Percentiles rank a stretch among this genome's conserved stretches.
Evolutionary conservation across 768 basidiomycete species (phyloP).

Genomic region (Cyclocybe aegerita): DNA sequence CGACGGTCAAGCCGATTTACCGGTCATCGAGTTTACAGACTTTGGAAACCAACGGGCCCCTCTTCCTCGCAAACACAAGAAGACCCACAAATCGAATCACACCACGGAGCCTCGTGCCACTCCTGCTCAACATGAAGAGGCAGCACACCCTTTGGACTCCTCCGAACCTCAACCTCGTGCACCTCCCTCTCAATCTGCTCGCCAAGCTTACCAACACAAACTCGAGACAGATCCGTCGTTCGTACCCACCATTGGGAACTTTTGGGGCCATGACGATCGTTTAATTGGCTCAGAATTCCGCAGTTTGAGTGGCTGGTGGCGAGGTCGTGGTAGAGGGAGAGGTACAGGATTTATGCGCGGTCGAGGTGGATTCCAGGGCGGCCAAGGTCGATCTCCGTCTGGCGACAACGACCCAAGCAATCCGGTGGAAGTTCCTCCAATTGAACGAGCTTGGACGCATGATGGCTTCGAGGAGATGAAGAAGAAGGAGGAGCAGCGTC

Average conservation of each 20-base stretch:
- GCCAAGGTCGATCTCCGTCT: slow-evolving; percentile 14
- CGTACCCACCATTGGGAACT: slow-evolving; percentile 87
- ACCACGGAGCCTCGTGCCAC: slow-evolving; percentile 27
- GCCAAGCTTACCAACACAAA: slow-evolving; percentile 84
- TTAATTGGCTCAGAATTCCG: slow-evolving; percentile 80
- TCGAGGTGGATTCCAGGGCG: slow-evolving; percentile 44
- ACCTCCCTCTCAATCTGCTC: slow-evolving; percentile 38
- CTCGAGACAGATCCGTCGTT: slow-evolving; percentile 85
- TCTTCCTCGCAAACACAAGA: slow-evolving; percentile 41
- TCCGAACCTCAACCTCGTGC: slow-evolving; percentile 19
- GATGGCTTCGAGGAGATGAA: slow-evolving; percentile 90
- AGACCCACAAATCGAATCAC: slow-evolving; percentile 35
- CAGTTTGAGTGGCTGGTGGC: slow-evolving; percentile 86
- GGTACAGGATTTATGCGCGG: slow-evolving; percentile 59
- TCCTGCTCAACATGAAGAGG: slow-evolving; percentile 20
- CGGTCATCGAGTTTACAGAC: slow-evolving; percentile 81
- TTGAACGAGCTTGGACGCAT: slow-evolving; percentile 78
- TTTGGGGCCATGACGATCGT: slow-evolving; percentile 95
- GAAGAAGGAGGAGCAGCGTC: slow-evolving; percentile 63
- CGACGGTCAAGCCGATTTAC: slow-evolving; percentile 66
- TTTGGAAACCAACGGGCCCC: slow-evolving; percentile 41
- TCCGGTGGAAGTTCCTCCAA: slow-evolving; percentile 46
- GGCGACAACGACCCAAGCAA: slow-evolving; percentile 12
- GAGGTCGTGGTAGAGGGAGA: slow-evolving; percentile 41
- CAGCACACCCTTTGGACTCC: slow-evolving; percentile 9